Evolutionary conservation across 208 protist species (phyloP), one percentile per base, ranked within the genome.

Genomic region (Trypanosoma avium): DNA sequence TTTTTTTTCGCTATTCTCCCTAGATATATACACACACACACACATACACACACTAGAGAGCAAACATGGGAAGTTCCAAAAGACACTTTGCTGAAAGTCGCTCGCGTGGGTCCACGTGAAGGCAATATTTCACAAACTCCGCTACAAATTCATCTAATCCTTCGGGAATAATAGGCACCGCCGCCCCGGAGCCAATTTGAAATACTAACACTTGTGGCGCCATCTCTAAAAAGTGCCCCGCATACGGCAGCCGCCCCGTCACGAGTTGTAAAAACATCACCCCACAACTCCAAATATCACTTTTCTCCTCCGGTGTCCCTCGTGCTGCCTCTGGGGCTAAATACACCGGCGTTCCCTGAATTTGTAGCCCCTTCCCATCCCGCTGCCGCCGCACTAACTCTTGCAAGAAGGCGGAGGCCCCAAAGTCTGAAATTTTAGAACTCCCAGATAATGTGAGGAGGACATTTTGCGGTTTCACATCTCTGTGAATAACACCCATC

Each of bases 361-460:
- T 73, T 60, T 77, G 60, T 19, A 75, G 50, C 0, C 63, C 70
- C 10, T 66, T 61, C 1, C 82, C 86, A 35, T 82, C 60, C 35
- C 65, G 69, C 58, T 86, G 77, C 52, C 79, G 76, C 7, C 79
- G 78, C 15, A 76, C 85, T 15, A 93, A 53, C 61, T 93, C 84
- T 42, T 88, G 73, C 52, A 92, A 56, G 58, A 76, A 86, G 45
- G 86, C 85, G 5, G 81, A 89, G 35, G 91, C 86, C 4, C 93
- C 93, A 58, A 97, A 97, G 70, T 97, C 93, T 5, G 85, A 90
- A n/a, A 97, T 86, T 50, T 97, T 97, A 68, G 89, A 95, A 40
- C 68, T 79, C 9, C 90, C 88, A 5, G 79, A 48, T 15, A 89
- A 70, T 15, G 83, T 87, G 29, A 96, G 63, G 46, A 97, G 79